Percentiles rank a stretch among this genome's conserved stretches.
Conservation (phyloP, 2,329 filamentous ascomycete species). For the Xylaria polymorpha region DNA sequence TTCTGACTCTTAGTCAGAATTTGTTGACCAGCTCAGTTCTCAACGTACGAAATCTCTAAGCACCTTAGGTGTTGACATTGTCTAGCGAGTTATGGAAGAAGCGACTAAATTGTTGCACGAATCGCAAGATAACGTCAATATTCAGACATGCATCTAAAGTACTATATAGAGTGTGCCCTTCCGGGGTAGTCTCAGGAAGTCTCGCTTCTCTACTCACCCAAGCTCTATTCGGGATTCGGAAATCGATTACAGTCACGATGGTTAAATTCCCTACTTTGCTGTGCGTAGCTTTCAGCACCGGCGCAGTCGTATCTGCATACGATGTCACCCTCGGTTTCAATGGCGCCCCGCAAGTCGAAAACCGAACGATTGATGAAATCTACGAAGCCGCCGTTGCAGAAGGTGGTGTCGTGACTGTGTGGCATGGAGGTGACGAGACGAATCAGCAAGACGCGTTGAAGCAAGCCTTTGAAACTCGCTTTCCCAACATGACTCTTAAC, state of each 20-base stretch:
- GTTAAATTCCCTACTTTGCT: conserved; percentile 12
- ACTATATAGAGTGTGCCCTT: conserved; percentile 17
- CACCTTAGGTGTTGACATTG: neutral
- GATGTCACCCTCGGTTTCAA: conserved; percentile 25
- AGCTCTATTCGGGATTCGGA: neutral
- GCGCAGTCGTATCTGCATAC: conserved; percentile 14
- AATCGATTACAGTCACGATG: conserved; percentile 9
- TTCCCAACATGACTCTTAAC: conserved; percentile 33
- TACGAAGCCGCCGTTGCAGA: conserved; percentile 32
- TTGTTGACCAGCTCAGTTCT: conserved; percentile 10
- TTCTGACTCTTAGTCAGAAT: conserved; percentile 22
- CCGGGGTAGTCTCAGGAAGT: no score
- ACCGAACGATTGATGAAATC: conserved; percentile 34
- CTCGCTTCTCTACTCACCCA: neutral
- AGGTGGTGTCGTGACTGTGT: conserved; percentile 28
- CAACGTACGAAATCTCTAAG: neutral
- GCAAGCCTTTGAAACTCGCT: conserved; percentile 30
- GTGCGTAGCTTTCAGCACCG: neutral
- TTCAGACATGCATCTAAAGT: neutral
- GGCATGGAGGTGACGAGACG: conserved; percentile 33
- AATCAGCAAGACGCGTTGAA: conserved; percentile 28
- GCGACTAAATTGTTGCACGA: neutral
- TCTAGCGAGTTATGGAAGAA: neutral
- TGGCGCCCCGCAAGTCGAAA: conserved; percentile 25
- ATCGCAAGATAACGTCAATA: neutral